Evolutionary conservation across 2,329 filamentous ascomycete genomes (phyloP), one percentile per base, ranked within the genome.

Genomic region (Biscogniauxia mediterranea): DNA sequence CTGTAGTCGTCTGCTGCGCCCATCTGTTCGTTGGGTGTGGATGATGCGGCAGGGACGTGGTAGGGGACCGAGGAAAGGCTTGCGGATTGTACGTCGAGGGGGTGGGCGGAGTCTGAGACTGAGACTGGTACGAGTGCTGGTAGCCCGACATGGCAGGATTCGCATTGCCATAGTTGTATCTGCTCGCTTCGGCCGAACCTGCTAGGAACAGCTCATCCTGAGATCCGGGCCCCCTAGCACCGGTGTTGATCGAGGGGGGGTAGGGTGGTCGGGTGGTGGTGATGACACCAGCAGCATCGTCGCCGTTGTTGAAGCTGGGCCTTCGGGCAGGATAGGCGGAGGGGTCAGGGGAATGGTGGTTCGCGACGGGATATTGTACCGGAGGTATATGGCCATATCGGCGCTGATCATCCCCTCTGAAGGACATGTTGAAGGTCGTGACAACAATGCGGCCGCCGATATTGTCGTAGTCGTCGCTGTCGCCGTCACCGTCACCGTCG

Each of bases 281-380:
- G 68, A 84, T 62, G 68, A 84, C 81, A 67, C 87, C 85, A 55
- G 79, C 77, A 54, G 81, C 79, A 73, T 94, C 90, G 74, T 95
- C 91, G 66, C 89, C 90, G 67, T 83, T 86, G 74, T 92, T 88
- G 79, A 91, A 93, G 79, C 89, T 94, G 55, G 85, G 83, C 66
- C 86, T 83, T 66, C 90, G 82, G 52, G 72, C 73, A 5, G 78
- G 75, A 65, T 79, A 78, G 46, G 70, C 61, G 54, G 75, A 70
- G 61, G 77, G 75, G 52, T 78, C 75, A 64, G 75, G 74, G 51
- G 72, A 66, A 57, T 76, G 69, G 52, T 76, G 79, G 62, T 75
- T 74, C 54, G 80, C 77, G 65, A 85, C 77, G 17, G 84, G 81
- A 68, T 89, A 89, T 71, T 88, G 86, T 28, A 86, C 85, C 17